A percentile compares a stretch with the other conserved stretches of the same genome.
These are phyloP conservation scores for Hanseniaspora sp. DNA, from an alignment of 1,139 yeast species.

Conservation along the genomic window DNA sequence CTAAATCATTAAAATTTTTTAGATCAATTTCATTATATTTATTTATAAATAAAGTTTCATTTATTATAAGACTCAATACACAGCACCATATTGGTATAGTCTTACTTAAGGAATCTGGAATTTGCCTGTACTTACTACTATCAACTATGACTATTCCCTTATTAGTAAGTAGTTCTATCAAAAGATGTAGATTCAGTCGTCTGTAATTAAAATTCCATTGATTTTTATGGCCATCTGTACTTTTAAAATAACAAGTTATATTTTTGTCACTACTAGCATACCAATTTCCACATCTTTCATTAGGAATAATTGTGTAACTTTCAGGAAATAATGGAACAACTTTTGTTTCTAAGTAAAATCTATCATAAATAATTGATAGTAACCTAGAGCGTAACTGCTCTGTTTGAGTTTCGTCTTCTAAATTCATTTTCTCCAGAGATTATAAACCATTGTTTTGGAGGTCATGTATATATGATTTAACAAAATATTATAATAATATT, in stretches of 20 bases:
- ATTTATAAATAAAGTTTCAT: constrained; percentile 22
- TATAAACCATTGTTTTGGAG: not conserved
- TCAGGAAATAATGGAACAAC: constrained; percentile 27
- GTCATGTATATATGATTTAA: not conserved
- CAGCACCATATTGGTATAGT: constrained; percentile 91
- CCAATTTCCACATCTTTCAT: constrained; percentile 86
- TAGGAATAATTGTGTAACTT: constrained; percentile 45
- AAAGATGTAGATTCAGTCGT: constrained; percentile 54
- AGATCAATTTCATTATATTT: constrained; percentile 17
- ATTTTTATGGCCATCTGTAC: constrained; percentile 79
- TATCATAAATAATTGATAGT: constrained; percentile 58
- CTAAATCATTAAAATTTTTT: constrained; percentile 43
- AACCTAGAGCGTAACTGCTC: constrained; percentile 32
- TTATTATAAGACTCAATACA: constrained; percentile 49
- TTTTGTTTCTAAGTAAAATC: constrained; percentile 34
- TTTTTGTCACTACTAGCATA: constrained; percentile 39
- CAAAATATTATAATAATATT: no score
- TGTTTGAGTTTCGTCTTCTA: not conserved
- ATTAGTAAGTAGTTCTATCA: constrained; percentile 31
- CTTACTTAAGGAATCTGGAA: constrained; percentile 80
- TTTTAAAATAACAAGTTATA: constrained; percentile 58
- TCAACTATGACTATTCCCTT: constrained; percentile 57
- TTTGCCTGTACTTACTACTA: constrained; percentile 73
- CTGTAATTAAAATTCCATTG: constrained; percentile 71
- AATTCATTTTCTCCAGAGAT: not conserved